Evolutionary conservation across 1,139 yeast species (phyloP).

Genomic region (Meyerozyma athensensis): DNA sequence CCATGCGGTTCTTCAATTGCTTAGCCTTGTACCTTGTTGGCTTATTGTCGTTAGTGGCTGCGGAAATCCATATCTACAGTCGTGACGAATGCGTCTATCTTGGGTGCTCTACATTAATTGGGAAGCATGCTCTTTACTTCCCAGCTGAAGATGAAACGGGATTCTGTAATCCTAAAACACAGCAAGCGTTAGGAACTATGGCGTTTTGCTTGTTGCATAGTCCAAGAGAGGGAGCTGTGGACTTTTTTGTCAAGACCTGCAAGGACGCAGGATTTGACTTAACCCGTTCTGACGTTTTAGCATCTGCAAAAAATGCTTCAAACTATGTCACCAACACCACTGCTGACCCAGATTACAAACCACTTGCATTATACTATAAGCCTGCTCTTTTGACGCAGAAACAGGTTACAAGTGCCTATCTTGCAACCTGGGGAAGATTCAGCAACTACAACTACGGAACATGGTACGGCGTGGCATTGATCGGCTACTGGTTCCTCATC

Average conservation of each 20-base stretch:
- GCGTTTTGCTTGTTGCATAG: constrained; percentile 29
- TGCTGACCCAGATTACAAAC: constrained; percentile 24
- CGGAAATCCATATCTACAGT: background rate
- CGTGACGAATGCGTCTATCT: background rate
- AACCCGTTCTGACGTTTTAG: constrained; percentile 24
- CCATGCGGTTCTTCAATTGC: background rate
- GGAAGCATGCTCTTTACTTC: constrained; percentile 7
- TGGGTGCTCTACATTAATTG: constrained; percentile 4
- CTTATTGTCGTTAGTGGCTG: background rate
- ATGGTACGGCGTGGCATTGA: constrained; percentile 46
- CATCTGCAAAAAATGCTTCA: constrained; percentile 38
- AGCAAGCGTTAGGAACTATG: constrained; percentile 37
- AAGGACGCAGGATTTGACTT: constrained; percentile 16
- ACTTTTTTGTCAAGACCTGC: constrained; percentile 24
- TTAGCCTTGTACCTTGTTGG: background rate
- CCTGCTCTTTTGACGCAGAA: constrained; percentile 24
- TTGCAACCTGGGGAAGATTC: constrained; percentile 35
- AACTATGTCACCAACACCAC: constrained; percentile 21
- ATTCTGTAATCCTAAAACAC: constrained; percentile 13
- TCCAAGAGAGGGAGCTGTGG: constrained; percentile 22
- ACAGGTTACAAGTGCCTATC: constrained; percentile 25
- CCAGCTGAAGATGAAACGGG: constrained; percentile 7
- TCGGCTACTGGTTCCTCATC: constrained; percentile 42
- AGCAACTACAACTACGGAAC: constrained; percentile 38
- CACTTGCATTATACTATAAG: constrained; percentile 22